These are phyloP conservation scores for Tylopilus subfusipes DNA, from an alignment of 768 basidiomycete genomes.

Conservation along the genomic window DNA sequence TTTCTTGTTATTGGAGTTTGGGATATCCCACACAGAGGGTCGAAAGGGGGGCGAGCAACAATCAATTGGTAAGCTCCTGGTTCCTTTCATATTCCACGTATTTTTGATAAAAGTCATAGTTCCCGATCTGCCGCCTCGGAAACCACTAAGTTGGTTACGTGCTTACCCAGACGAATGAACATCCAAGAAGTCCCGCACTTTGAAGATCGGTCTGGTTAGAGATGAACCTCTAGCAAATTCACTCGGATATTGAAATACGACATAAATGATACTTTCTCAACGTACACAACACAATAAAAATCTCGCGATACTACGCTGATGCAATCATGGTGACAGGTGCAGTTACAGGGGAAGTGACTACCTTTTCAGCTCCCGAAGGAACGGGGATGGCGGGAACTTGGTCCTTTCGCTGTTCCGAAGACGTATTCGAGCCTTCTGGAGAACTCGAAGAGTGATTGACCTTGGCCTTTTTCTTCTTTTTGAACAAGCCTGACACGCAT, in stretches of 20 bases:
- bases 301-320: slow-evolving; percentile 12
- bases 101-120: neutral
- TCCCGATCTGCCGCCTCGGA: neutral
- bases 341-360: neutral
- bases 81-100: neutral
- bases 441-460: slow-evolving; percentile 21
- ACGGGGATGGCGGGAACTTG: neutral
- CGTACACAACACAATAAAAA: neutral
- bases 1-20: neutral
- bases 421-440: slow-evolving; percentile 23
- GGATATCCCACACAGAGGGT: neutral
- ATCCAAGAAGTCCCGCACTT: neutral
- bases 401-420: slow-evolving; percentile 4
- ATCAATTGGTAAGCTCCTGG: neutral
- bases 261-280: neutral
- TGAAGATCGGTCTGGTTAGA: too few species aligned
- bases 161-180: neutral
- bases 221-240: neutral
- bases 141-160: neutral
- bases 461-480: slow-evolving; percentile 75
- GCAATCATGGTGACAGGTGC: slow-evolving; percentile 13
- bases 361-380: neutral
- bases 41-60: neutral
- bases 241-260: neutral
- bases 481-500: slow-evolving; percentile 56